These are phyloP conservation scores for Ormosia emarginata DNA, from an alignment of 306 rosid genomes.

Conservation along the genomic window DNA sequence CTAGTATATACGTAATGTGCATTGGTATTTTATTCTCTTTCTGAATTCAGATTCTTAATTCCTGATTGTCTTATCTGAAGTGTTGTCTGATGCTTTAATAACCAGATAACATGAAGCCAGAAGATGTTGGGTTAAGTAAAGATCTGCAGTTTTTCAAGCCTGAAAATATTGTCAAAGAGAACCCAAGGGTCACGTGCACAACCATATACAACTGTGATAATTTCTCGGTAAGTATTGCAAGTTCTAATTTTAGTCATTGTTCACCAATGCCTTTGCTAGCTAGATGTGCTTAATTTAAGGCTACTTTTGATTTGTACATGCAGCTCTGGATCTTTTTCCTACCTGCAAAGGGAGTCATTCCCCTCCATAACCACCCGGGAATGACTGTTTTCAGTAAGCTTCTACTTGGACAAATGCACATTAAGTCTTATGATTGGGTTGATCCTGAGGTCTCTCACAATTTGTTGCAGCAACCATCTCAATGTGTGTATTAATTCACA, in stretches of 20 bases:
- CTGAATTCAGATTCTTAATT: not conserved
- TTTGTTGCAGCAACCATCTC: slow-evolving; percentile 12
- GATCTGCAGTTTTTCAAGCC: slow-evolving; percentile 54
- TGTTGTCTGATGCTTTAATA: not conserved
- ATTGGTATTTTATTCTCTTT: not conserved
- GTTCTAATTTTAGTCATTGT: not conserved
- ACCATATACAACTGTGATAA: slow-evolving; percentile 53
- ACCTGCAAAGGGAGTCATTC: slow-evolving; percentile 64
- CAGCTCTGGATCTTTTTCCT: slow-evolving; percentile 58
- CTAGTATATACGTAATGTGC: not conserved
- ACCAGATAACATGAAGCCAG: slow-evolving; percentile 52
- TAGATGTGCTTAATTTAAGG: not conserved
- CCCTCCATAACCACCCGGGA: slow-evolving; percentile 80
- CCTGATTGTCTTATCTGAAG: not conserved
- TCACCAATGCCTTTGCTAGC: not conserved
- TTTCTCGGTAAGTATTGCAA: slow-evolving; percentile 49
- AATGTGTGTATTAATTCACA: slow-evolving; percentile 27
- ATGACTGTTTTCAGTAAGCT: slow-evolving; percentile 84
- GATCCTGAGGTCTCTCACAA: slow-evolving; percentile 10
- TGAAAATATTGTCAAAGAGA: slow-evolving; percentile 26
- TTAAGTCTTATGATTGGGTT: slow-evolving; percentile 69
- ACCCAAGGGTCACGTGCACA: slow-evolving; percentile 51
- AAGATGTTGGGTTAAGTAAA: slow-evolving; percentile 54
- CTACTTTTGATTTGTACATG: not conserved
- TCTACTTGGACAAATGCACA: slow-evolving; percentile 61